Evolutionary conservation across 352 stramenopile genomes (phyloP).

Genomic region (Globisporangium abappressorium): DNA sequence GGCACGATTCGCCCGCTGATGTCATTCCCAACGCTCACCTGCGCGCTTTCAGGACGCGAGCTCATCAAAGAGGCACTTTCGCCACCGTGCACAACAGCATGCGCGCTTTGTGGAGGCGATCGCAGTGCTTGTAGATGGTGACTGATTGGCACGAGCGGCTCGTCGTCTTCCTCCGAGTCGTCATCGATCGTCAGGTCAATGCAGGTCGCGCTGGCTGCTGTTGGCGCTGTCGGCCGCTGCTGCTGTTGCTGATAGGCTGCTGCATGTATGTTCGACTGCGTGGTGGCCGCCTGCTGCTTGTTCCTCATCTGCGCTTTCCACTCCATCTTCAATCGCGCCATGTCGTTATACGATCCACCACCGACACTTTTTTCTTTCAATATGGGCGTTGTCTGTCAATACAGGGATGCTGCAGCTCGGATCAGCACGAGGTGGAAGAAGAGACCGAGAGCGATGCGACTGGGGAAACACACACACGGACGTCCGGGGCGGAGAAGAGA

Average conservation of each 20-base stretch:
- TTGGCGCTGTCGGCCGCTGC: neutral
- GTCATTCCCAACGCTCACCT: neutral
- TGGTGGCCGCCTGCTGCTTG: neutral
- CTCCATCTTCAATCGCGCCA: constrained; percentile 19
- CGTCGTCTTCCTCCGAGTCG: constrained; percentile 53
- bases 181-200: constrained; percentile 66
- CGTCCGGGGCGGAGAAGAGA: too few species aligned
- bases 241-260: neutral
- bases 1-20: neutral
- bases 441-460: too few species aligned
- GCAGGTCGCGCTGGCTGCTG: neutral
- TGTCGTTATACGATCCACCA: neutral
- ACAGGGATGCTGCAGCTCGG: too few species aligned
- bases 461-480: too few species aligned
- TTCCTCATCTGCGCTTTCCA: constrained; percentile 14
- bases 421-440: too few species aligned
- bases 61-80: neutral
- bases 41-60: neutral
- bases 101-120: neutral
- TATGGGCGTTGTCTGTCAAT: too few species aligned
- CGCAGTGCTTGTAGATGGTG: neutral
- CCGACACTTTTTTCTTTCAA: constrained; percentile 18
- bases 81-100: neutral
- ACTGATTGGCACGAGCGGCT: constrained; percentile 22
- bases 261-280: neutral